Evolutionary conservation across 2,329 filamentous ascomycete species (phyloP).

Genomic region (Nothomitra cinnamomea): DNA sequence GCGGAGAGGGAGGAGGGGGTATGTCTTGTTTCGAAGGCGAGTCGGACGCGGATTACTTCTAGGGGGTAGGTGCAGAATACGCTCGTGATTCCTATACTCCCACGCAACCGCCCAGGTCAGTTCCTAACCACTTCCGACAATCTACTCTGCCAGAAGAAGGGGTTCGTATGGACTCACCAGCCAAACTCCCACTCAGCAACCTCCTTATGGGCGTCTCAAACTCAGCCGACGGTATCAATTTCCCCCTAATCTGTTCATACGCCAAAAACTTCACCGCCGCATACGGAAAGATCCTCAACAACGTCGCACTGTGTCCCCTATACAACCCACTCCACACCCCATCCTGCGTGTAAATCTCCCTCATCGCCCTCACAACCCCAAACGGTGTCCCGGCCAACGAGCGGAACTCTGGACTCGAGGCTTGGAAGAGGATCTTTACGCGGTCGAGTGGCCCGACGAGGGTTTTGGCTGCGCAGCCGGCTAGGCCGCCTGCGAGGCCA

Average conservation of each 20-base stretch:
- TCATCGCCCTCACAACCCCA: conserved; percentile 66
- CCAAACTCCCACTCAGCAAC: conserved; percentile 54
- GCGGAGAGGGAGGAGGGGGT: conserved; percentile 51
- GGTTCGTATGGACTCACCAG: too few species aligned
- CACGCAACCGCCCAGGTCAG: too few species aligned
- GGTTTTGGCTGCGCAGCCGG: conserved; percentile 93
- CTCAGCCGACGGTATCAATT: conserved; percentile 51
- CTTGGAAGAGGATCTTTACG: conserved; percentile 97
- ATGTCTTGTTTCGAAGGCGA: conserved; percentile 87
- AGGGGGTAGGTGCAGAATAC: conserved; percentile 95
- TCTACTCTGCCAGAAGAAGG: too few species aligned
- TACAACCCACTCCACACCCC: conserved; percentile 58
- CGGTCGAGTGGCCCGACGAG: conserved; percentile 89
- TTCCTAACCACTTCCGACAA: too few species aligned
- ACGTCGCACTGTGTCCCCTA: conserved; percentile 83
- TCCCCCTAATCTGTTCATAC: conserved; percentile 82
- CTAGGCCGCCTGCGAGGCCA: conserved; percentile 72
- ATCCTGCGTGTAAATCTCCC: conserved; percentile 62
- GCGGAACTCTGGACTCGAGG: conserved; percentile 80
- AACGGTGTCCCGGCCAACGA: conserved; percentile 86
- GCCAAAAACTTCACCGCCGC: conserved; percentile 95
- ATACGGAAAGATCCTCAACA: conserved; percentile 91
- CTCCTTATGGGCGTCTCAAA: conserved; percentile 70
- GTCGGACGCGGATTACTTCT: conserved; percentile 77
- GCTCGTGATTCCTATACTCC: conserved; percentile 52